phyloP scores from a whole-genome alignment of 169 alveolate genomes.

The Perkinsus olseni region DNA sequence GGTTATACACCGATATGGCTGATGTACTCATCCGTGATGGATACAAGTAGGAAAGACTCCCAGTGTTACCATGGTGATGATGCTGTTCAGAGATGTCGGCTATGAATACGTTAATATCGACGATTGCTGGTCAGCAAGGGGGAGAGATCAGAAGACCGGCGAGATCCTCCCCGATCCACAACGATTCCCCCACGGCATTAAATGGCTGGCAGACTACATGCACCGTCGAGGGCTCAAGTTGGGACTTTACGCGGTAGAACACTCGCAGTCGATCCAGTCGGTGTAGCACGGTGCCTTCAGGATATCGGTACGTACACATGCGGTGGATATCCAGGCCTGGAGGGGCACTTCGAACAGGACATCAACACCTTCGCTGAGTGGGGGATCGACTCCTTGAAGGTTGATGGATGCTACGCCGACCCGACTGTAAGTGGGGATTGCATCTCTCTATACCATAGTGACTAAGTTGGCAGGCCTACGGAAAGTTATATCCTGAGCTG shows the following conservation, averaged over 20 bases:
- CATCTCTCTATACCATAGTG: too few species aligned
- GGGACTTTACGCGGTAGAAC: constrained; percentile 45
- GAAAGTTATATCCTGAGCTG: neutral
- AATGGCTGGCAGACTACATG: constrained; percentile 44
- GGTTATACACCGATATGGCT: constrained; percentile 37
- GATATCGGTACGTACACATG: constrained; percentile 64
- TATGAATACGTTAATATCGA: constrained; percentile 61
- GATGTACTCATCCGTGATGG: constrained; percentile 41
- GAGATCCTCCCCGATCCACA: constrained; percentile 38
- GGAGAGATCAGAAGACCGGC: constrained; percentile 43
- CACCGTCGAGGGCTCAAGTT: constrained; percentile 45
- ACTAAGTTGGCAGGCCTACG: neutral
- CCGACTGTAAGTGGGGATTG: neutral
- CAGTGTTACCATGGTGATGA: neutral
- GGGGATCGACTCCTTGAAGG: constrained; percentile 56
- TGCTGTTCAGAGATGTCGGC: constrained; percentile 36
- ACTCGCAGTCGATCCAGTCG: too few species aligned
- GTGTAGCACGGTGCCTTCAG: too few species aligned
- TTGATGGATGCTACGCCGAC: constrained; percentile 54
- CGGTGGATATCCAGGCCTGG: constrained; percentile 54
- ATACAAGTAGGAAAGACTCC: neutral
- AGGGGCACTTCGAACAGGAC: constrained; percentile 53
- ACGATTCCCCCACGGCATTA: constrained; percentile 59
- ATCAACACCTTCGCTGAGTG: constrained; percentile 54
- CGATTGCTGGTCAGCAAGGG: constrained; percentile 56